Evolutionary conservation across 148 eudicot genomes (phyloP), one percentile per base, ranked within the genome.

Genomic region (Heliosperma pusillum): DNA sequence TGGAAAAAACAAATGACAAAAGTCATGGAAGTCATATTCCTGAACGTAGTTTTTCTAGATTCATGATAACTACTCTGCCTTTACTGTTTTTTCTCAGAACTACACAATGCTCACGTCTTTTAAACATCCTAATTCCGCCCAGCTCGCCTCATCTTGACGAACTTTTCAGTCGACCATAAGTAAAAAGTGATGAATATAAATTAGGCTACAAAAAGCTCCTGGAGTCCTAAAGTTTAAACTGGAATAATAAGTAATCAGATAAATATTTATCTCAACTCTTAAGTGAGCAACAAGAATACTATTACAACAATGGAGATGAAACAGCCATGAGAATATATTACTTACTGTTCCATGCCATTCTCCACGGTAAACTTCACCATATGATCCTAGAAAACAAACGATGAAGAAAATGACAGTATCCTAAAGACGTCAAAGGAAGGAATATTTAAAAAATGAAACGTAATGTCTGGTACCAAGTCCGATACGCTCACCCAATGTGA

Each of bases 331-430:
- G 72, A 62, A 13, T 50, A 78, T 66, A 64, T 71, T 80, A 91
- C 98, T 85, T 79, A 94, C 98, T 77, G 97, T 94, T 87, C 96
- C 98, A 87, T 83, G 97, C 98, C 96, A 94, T 72, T 94, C 97
- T 73, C 96, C 97, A 72, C 85, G 97, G 75, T 91, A 94, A 15
- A 94, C 98, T 85, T 94, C 98, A n/a, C 98, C 98, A 74, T 91
- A 90, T 60, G 98, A 93, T 73, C 98, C 98, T 93, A 76, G 45
- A 79, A 72, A 50, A 69, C 53, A 69, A 77, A 42, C 30, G 44
- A 58, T n/a, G 12, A 17, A 70, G 16, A 30, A 71, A 24, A 36
- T 52, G 30, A 71, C 62, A 15, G 24, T 66, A 19, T 27, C 27
- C 77, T 10, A 74, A 36, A 80, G 27, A 26, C 62, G 20, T 59